These are phyloP conservation scores for Linderniella brevidens DNA, from an alignment of 257 asterid species.

Conservation along the genomic window DNA sequence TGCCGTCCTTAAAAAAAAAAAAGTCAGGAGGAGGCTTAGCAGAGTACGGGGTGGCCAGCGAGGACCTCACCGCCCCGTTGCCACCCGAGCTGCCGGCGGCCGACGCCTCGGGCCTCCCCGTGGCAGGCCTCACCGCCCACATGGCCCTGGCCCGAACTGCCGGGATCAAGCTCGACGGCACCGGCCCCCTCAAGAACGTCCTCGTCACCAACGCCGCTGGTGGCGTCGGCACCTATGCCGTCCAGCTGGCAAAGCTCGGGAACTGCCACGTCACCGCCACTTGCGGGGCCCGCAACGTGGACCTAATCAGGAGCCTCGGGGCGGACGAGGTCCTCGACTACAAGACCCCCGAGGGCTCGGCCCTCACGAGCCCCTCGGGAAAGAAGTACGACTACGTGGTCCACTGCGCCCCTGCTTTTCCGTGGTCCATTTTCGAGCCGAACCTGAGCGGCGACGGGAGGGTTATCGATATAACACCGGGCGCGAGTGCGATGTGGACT, in stretches of 20 bases:
- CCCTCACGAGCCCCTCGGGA: constrained; percentile 58
- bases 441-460: constrained; percentile 27
- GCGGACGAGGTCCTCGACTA: constrained; percentile 66
- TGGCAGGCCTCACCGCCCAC: constrained; percentile 45
- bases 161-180: constrained; percentile 35
- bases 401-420: constrained; percentile 33
- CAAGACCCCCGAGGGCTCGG: constrained; percentile 44
- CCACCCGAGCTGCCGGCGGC: constrained; percentile 51
- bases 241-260: constrained; percentile 58
- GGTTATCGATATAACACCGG: constrained; percentile 47
- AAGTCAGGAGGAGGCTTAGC: constrained; percentile 47
- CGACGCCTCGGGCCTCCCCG: constrained; percentile 40
- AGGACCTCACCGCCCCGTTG: constrained; percentile 23
- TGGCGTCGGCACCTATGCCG: constrained; percentile 58
- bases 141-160: constrained; percentile 36
- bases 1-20: background rate
- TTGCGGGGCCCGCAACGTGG: constrained; percentile 47
- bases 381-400: constrained; percentile 41
- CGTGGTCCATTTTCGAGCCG: constrained; percentile 50
- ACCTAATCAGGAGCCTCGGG: constrained; percentile 41
- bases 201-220: constrained; percentile 56
- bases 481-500: constrained; percentile 34
- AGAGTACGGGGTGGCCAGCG: constrained; percentile 37
- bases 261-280: constrained; percentile 54
- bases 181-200: constrained; percentile 35